Conservation (phyloP, 352 stramenopile genomes). For the Phytopythium ostracodes region DNA sequence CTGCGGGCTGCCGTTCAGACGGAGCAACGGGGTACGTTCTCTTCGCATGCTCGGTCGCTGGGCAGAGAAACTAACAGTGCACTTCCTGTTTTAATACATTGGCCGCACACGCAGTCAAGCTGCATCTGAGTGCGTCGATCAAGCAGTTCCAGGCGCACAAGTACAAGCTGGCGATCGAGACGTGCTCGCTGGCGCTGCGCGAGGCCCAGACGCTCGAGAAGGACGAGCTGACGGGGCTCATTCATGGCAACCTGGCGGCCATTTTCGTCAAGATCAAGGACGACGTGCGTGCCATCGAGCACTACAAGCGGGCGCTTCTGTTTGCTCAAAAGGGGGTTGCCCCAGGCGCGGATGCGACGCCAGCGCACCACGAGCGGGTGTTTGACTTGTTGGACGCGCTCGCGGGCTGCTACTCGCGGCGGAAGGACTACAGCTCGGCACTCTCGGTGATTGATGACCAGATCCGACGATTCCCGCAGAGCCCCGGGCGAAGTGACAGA, state of each 20-base stretch:
- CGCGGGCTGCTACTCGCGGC: slow-evolving; percentile 47
- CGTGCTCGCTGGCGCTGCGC: slow-evolving; percentile 36
- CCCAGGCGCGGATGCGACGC: slow-evolving; percentile 16
- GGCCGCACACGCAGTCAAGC: slow-evolving; percentile 46
- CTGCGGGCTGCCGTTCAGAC: slow-evolving; percentile 36
- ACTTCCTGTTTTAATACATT: too few relatives aligned
- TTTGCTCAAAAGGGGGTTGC: slow-evolving; percentile 19
- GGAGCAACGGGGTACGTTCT: slow-evolving; percentile 32
- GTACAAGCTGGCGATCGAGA: slow-evolving; percentile 45
- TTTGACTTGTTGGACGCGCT: slow-evolving; percentile 60
- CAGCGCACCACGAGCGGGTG: slow-evolving; percentile 41
- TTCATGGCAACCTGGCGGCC: slow-evolving; percentile 62
- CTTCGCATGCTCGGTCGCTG: too few relatives aligned
- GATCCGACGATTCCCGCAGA: slow-evolving; percentile 38
- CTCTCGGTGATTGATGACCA: slow-evolving; percentile 51
- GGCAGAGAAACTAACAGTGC: not conserved
- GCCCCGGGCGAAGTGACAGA: slow-evolving; percentile 32
- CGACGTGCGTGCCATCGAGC: slow-evolving; percentile 52
- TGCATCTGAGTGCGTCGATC: slow-evolving; percentile 44
- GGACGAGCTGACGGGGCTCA: slow-evolving; percentile 56
- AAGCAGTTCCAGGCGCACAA: slow-evolving; percentile 59
- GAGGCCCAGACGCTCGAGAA: slow-evolving; percentile 51
- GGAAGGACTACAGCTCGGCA: slow-evolving; percentile 48
- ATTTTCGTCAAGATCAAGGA: slow-evolving; percentile 52
- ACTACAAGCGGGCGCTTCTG: slow-evolving; percentile 54